Conservation (phyloP, 805 yeast genomes). For the Jamesozyma piceae region DNA sequence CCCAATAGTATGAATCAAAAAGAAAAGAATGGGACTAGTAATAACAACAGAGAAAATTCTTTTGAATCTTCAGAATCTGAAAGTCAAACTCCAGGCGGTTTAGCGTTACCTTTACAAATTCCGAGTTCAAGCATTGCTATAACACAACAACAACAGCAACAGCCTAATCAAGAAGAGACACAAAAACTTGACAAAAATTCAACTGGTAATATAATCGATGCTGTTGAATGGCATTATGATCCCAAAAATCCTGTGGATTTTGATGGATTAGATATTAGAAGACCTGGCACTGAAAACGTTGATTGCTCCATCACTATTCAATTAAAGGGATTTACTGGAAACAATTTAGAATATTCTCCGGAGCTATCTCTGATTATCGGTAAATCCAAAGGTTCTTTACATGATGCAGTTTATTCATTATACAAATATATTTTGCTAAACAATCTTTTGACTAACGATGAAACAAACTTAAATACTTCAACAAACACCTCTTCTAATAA, state of each 20-base stretch:
- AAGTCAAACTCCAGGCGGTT: background rate
- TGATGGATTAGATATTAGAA: slow-evolving; percentile 82
- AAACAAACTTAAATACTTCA: slow-evolving; percentile 8
- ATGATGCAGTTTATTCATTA: slow-evolving; percentile 67
- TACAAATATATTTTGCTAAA: slow-evolving; percentile 75
- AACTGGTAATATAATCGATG: slow-evolving; percentile 13
- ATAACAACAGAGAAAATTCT: background rate
- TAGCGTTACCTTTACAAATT: slow-evolving; percentile 4
- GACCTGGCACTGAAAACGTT: slow-evolving; percentile 62
- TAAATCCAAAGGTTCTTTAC: slow-evolving; percentile 68
- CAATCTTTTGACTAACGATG: slow-evolving; percentile 36
- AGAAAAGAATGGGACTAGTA: background rate
- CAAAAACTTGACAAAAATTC: background rate
- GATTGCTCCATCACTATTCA: slow-evolving; percentile 68
- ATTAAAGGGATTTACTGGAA: slow-evolving; percentile 65
- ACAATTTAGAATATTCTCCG: slow-evolving; percentile 49
- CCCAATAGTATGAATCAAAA: background rate
- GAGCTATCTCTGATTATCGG: slow-evolving; percentile 67
- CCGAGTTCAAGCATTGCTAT: background rate
- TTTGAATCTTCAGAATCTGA: background rate
- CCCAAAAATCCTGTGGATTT: slow-evolving; percentile 45
- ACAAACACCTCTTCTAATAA: slow-evolving; percentile 8
- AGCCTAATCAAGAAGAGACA: background rate
- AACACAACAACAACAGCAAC: background rate
- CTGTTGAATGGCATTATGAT: slow-evolving; percentile 86